Conservation (phyloP, 2,329 filamentous ascomycete species). For the Plectosphaerella plurivora region DNA sequence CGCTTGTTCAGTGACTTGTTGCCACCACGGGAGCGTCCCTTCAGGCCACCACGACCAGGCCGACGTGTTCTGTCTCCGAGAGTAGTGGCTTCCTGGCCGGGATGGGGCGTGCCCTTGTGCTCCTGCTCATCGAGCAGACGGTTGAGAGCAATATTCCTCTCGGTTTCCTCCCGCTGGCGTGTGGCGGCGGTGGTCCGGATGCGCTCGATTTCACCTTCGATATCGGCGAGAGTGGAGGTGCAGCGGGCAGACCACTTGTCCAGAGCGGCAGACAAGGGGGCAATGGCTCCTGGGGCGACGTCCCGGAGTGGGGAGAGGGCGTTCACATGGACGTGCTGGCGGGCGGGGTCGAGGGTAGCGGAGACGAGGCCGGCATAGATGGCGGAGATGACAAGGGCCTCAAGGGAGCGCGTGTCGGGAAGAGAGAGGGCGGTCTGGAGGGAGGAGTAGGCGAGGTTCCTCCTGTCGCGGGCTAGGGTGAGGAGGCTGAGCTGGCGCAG, state of each 20-base stretch:
- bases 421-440: conserved; percentile 67
- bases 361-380: conserved; percentile 81
- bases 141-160: conserved; percentile 43
- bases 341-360: conserved; percentile 77
- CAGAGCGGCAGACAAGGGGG: conserved; percentile 63
- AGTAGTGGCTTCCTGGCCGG: conserved; percentile 13
- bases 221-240: conserved; percentile 63
- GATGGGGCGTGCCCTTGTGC: conserved; percentile 15
- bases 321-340: conserved; percentile 70
- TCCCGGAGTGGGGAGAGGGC: conserved; percentile 84
- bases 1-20: conserved; percentile 12
- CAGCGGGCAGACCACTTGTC: conserved; percentile 77
- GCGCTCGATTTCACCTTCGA: conserved; percentile 69
- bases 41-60: conserved; percentile 4
- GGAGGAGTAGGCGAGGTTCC: conserved; percentile 67
- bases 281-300: conserved; percentile 68
- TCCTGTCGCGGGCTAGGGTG: conserved; percentile 65
- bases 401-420: conserved; percentile 63
- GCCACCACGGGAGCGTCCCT: conserved; percentile 14
- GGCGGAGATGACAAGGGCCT: conserved; percentile 80
- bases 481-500: conserved; percentile 88
- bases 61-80: conserved; percentile 12
- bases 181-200: conserved; percentile 57
- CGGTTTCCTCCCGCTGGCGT: conserved; percentile 45
- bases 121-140: conserved; percentile 41